These are phyloP conservation scores for Brachypodium distachyon DNA, from an alignment of 202 grass and related monocot genomes.

Conservation along the genomic window DNA sequence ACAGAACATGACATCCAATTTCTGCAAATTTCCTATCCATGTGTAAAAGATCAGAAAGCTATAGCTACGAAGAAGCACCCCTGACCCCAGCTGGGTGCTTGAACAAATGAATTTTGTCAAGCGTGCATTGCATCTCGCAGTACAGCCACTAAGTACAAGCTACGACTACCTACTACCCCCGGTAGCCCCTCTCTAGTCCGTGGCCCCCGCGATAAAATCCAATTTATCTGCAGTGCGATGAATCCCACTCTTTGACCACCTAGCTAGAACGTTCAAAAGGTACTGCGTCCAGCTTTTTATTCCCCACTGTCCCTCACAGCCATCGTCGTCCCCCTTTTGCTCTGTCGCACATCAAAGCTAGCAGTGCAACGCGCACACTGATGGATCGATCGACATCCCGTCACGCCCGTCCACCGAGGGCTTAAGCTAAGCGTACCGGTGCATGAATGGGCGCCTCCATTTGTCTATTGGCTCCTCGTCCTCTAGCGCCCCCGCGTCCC, in stretches of 20 bases:
- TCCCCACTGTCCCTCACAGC: neutral
- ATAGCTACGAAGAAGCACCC: too few relatives aligned
- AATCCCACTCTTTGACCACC: constrained; percentile 12
- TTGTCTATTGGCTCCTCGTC: constrained; percentile 9
- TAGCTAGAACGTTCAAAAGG: neutral
- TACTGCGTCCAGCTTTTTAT: neutral
- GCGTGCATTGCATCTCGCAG: too few relatives aligned
- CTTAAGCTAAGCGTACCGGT: neutral
- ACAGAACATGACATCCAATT: too few relatives aligned
- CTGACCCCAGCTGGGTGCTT: too few relatives aligned
- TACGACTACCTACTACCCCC: too few relatives aligned
- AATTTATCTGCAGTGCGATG: neutral
- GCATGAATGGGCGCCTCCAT: neutral
- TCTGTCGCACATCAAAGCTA: neutral
- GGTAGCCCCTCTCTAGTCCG: too few relatives aligned
- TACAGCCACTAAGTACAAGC: too few relatives aligned
- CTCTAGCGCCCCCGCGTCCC: neutral
- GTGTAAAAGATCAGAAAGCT: too few relatives aligned
- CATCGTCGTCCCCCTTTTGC: neutral
- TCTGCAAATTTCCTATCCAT: too few relatives aligned
- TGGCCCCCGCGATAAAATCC: neutral
- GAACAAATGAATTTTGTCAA: too few relatives aligned
- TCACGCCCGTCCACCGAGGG: too few relatives aligned
- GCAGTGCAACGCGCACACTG: neutral
- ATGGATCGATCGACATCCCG: constrained; percentile 14